Evolutionary conservation across 768 basidiomycete genomes (phyloP).

Genomic region (Lactifluus piperatus): DNA sequence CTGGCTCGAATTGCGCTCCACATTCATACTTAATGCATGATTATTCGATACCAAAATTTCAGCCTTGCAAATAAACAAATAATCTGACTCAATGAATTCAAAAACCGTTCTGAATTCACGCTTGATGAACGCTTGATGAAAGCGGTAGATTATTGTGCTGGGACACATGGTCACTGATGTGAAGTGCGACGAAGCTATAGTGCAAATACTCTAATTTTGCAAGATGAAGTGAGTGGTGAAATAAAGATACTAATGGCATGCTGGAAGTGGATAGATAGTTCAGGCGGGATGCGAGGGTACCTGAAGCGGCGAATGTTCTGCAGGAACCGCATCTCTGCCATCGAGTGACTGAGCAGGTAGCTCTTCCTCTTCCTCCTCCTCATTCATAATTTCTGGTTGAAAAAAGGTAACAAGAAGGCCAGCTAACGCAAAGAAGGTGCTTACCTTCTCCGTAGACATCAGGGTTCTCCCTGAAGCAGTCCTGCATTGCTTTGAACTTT

Average conservation of each 20-base stretch:
- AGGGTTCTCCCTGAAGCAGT: constrained; percentile 93
- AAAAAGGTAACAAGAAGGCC: not conserved
- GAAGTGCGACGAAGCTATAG: constrained; percentile 3
- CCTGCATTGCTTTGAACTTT: constrained; percentile 96
- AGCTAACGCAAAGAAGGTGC: constrained; percentile 24
- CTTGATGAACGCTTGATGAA: not conserved
- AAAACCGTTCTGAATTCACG: not conserved
- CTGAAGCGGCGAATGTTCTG: not conserved
- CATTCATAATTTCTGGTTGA: constrained; percentile 16
- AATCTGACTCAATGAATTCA: not conserved
- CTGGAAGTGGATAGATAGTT: not conserved
- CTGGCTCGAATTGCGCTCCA: not conserved
- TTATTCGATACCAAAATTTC: not conserved
- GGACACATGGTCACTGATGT: constrained; percentile 1
- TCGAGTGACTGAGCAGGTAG: not conserved
- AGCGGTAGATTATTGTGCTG: not conserved
- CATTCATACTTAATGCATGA: not conserved
- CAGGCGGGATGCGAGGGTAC: not conserved
- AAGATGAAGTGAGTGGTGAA: constrained; percentile 18
- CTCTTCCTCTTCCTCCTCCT: constrained; percentile 17
- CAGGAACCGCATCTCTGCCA: not conserved
- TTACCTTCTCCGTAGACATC: constrained; percentile 92
- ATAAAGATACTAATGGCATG: constrained; percentile 14
- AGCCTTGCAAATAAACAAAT: not conserved
- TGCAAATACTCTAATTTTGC: constrained; percentile 19